These are phyloP conservation scores for Pseudogymnoascus sp. DNA, from an alignment of 2,329 filamentous ascomycete species.

Conservation along the genomic window DNA sequence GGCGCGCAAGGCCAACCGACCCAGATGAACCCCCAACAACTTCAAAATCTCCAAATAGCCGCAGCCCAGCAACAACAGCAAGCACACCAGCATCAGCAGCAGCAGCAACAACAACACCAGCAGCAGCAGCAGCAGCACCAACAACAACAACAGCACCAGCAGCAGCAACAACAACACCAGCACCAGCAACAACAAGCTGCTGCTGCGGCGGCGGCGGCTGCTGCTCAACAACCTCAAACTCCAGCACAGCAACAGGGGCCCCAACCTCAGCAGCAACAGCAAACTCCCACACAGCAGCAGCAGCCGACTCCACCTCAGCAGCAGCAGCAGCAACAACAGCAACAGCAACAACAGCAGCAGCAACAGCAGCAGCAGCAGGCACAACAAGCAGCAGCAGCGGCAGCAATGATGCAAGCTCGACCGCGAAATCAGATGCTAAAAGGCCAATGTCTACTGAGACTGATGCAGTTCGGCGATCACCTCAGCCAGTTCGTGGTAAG, in stretches of 20 bases:
- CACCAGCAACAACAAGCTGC: constrained; percentile 19
- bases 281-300: constrained; percentile 32
- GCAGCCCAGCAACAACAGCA: constrained; percentile 34
- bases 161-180: constrained; percentile 30
- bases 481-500: constrained; percentile 49
- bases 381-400: constrained; percentile 30
- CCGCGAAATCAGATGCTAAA: constrained; percentile 36
- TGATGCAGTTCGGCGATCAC: constrained; percentile 56
- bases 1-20: constrained; percentile 38
- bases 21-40: constrained; percentile 40
- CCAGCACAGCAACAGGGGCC: constrained; percentile 32
- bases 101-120: constrained; percentile 32
- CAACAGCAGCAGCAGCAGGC: constrained; percentile 32
- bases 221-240: constrained; percentile 24
- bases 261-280: constrained; percentile 36
- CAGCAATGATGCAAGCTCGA: constrained; percentile 21
- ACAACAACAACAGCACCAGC: constrained; percentile 29
- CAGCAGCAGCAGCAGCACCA: constrained; percentile 30
- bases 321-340: constrained; percentile 31
- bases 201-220: constrained; percentile 14
- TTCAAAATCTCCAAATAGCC: constrained; percentile 37
- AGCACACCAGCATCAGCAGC: constrained; percentile 38
- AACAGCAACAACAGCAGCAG: constrained; percentile 31
- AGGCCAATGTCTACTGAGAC: constrained; percentile 48
- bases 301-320: constrained; percentile 33